Evolutionary conservation across 2,329 filamentous ascomycete genomes (phyloP), one percentile per base, ranked within the genome.

Genomic region (Nigrospora osmanthi): DNA sequence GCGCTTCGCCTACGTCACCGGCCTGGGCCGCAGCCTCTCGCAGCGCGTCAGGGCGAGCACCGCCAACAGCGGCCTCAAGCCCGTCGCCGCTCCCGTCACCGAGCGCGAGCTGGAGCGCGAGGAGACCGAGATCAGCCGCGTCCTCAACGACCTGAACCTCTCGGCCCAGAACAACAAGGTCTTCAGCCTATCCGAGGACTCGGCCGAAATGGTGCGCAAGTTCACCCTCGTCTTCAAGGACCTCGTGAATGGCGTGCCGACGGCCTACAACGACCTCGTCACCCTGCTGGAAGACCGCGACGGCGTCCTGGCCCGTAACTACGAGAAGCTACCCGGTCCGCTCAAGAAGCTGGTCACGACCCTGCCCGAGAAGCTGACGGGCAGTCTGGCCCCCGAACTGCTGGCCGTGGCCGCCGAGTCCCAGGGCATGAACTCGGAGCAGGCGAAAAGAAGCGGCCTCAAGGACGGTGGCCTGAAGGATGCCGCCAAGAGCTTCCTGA

Each of bases 201-300:
- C 88, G 0, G 82, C 89, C 49, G 84, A 88, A 51, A 76, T 95
- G 30, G 78, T 95, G 42, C 78, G 81, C 44, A 81, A 83, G 50
- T 98, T 98, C 73, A 94, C 89, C 1, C 73, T 89, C 45, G 83
- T 96, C 32, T 85, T 98, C 59, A 93, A 91, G 61, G 93, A 98
- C 61, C 78, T 96, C 14, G 80, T 93, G 57, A 90, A 89, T 60
- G 93, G 93, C 49, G 93, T 89, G 2, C 93, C 93, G 3, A 96
- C 91, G 0, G 93, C 93, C 3, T 95, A 94, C 64, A 77, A 85
- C 58, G 93, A 98, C 61, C 82, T 98, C n/a, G 81, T 72, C 3
- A 57, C 60, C 13, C 72, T 85, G 17, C 64, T 84, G 37, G 76
- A 82, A 47, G 78, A 83, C 58, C 73, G 73, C 48, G 77, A 83